Evolutionary conservation across 805 yeast genomes (phyloP).

Genomic region (Teunomyces atbi): DNA sequence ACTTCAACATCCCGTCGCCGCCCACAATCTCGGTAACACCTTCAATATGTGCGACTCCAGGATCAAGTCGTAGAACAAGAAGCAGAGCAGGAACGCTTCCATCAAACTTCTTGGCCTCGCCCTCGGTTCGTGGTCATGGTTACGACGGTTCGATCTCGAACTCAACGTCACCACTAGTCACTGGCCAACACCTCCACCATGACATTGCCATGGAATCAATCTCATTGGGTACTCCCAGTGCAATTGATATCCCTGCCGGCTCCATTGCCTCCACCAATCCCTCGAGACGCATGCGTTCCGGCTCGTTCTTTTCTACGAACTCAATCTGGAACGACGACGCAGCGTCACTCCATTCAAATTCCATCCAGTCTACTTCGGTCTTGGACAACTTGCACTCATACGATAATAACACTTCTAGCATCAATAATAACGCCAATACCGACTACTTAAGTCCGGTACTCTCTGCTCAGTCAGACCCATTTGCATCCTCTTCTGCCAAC

Average conservation of each 20-base stretch:
- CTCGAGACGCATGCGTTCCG: conserved; percentile 51
- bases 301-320: conserved; percentile 48
- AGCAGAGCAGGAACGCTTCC: conserved; percentile 82
- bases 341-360: conserved; percentile 16
- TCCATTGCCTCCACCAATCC: conserved; percentile 12
- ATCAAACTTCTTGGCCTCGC: conserved; percentile 44
- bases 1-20: conserved; percentile 24
- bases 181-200: conserved; percentile 4
- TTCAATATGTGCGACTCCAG: conserved; percentile 17
- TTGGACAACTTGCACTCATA: conserved; percentile 18
- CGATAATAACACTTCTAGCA: conserved; percentile 8
- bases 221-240: conserved; percentile 16
- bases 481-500: conserved; percentile 3
- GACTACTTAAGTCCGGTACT: conserved; percentile 19
- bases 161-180: conserved; percentile 6
- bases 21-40: conserved; percentile 31
- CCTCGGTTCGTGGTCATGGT: conserved; percentile 1
- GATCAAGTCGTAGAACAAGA: conserved; percentile 35
- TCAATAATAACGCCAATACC: conserved; percentile 13
- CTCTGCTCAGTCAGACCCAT: conserved; percentile 14
- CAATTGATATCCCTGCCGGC: conserved; percentile 20
- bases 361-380: conserved; percentile 11
- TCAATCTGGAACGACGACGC: conserved; percentile 61
- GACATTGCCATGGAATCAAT: conserved; percentile 16
- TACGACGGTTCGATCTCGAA: conserved; percentile 9